Conservation (phyloP, 2,329 filamentous ascomycete genomes). For the Hymenoscyphus scutula region DNA sequence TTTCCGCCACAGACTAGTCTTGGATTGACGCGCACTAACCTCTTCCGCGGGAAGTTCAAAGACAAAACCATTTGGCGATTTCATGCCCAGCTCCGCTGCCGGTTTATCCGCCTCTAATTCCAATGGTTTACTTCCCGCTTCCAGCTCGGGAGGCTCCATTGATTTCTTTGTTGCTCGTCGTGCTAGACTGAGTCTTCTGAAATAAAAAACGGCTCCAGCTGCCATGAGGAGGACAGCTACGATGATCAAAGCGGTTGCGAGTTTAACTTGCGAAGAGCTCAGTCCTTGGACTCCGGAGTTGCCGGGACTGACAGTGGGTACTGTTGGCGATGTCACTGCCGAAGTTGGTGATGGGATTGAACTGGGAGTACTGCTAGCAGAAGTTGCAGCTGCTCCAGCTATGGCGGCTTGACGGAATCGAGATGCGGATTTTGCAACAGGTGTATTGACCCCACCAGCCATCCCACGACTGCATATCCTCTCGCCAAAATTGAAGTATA, state of each 20-base stretch:
- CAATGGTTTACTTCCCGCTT: not conserved
- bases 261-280: not conserved
- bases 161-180: not conserved
- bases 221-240: not conserved
- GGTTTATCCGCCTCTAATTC: not conserved
- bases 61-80: constrained; percentile 3
- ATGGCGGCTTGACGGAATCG: not conserved
- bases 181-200: constrained; percentile 3
- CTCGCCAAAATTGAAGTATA: constrained; percentile 8
- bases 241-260: not conserved
- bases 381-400: not conserved
- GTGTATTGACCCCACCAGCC: constrained; percentile 10
- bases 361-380: not conserved
- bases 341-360: not conserved
- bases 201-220: not conserved
- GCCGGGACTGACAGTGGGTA: not conserved
- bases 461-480: constrained; percentile 1
- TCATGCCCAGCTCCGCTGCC: constrained; percentile 7
- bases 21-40: not conserved
- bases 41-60: not conserved
- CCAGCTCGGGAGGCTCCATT: not conserved
- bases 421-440: not conserved
- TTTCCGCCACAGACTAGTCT: not conserved
- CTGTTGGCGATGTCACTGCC: no score
- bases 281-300: not conserved